Percentiles rank a stretch among this genome's conserved stretches.
Evolutionary conservation across 2,329 filamentous ascomycete species (phyloP).

Genomic region (Lachnellula subtilissima): DNA sequence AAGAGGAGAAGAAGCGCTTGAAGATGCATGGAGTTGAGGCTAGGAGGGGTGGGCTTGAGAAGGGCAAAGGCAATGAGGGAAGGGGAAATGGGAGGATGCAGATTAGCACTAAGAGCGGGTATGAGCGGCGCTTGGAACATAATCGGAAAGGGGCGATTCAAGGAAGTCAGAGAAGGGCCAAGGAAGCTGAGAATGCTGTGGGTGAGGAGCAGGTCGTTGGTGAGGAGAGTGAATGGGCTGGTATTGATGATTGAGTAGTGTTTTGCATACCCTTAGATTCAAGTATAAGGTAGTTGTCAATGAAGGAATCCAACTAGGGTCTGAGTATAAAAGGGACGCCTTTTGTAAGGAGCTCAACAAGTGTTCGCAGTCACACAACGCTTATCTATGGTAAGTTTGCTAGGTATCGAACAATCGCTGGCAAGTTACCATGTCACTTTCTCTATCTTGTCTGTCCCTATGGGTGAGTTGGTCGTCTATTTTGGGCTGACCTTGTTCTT

Average conservation of each 20-base stretch:
- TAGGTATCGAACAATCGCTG: no score
- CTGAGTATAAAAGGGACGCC: no score
- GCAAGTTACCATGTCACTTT: no score
- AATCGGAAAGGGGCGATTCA: conserved; percentile 60
- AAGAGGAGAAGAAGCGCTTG: conserved; percentile 77
- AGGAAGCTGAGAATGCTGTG: conserved; percentile 27
- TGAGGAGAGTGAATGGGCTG: conserved; percentile 39
- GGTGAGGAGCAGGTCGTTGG: conserved; percentile 19
- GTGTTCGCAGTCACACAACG: no score
- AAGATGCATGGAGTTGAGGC: conserved; percentile 78
- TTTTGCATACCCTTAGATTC: no score
- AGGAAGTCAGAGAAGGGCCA: conserved; percentile 53
- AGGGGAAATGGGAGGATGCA: conserved; percentile 37
- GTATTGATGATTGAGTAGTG: conserved; percentile 39
- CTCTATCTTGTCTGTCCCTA: no score
- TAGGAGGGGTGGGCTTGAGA: conserved; percentile 42
- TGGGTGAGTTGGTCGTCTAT: no score
- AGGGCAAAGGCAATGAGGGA: conserved; percentile 32
- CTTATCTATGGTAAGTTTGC: no score
- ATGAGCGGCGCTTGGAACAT: conserved; percentile 64
- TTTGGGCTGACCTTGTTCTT: no score
- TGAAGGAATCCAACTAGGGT: no score
- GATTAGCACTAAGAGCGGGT: conserved; percentile 81
- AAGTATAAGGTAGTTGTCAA: no score
- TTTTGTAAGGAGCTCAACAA: no score